Evolutionary conservation across 2,329 filamentous ascomycete genomes (phyloP).

Genomic region (Cladophialophora chaetospira): DNA sequence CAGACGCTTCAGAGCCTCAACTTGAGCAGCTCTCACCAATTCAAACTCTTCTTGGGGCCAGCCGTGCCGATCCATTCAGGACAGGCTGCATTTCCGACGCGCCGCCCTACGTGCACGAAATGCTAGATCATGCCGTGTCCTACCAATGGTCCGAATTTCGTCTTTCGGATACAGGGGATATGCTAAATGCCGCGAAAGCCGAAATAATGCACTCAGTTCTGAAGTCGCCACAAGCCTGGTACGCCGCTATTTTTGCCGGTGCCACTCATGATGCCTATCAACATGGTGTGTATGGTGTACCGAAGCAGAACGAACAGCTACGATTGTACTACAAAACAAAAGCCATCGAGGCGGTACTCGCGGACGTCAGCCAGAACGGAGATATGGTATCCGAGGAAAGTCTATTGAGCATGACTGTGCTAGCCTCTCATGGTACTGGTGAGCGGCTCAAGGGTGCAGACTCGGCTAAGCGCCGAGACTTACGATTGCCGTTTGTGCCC

Average conservation of each 20-base stretch:
- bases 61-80: neutral
- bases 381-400: neutral
- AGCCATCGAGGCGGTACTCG: neutral
- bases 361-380: neutral
- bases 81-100: neutral
- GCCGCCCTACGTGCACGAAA: neutral
- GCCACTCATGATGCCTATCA: conserved; percentile 1
- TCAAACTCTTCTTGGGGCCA: neutral
- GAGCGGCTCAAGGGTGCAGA: neutral
- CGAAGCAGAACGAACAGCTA: conserved; percentile 2
- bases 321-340: neutral
- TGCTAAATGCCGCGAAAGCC: neutral
- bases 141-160: conserved; percentile 3
- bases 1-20: neutral
- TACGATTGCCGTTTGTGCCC: neutral
- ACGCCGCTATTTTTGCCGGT: neutral
- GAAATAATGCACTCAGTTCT: conserved; percentile 1
- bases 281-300: neutral
- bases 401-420: neutral
- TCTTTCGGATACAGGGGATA: neutral
- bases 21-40: neutral
- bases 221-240: conserved; percentile 1
- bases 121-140: conserved; percentile 1
- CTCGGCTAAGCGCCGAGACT: neutral
- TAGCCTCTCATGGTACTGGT: neutral